phyloP scores from a whole-genome alignment of 179 eudicot species.

The Camellia oleifera region DNA sequence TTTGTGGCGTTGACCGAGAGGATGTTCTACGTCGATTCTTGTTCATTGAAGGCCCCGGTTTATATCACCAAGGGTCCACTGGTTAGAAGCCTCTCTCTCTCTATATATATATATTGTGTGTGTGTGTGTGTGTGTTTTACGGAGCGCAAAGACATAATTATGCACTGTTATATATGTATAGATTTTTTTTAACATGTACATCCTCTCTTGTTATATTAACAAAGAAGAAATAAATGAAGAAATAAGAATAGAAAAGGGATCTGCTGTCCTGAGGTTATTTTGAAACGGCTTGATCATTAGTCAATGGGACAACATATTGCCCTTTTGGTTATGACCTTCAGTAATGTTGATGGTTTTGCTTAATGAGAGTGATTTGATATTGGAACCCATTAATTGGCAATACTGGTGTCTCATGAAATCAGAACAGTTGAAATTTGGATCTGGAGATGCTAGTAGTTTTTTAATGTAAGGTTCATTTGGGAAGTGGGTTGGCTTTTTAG shows the following conservation, averaged over 20 bases:
- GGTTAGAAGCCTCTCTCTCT: conserved; percentile 38
- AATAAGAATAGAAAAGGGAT: neutral
- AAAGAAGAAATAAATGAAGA: neutral
- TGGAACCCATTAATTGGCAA: too few relatives aligned
- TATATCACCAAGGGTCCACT: conserved; percentile 85
- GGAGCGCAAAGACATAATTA: neutral
- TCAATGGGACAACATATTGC: neutral
- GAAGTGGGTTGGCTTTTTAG: too few relatives aligned
- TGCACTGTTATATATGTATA: neutral
- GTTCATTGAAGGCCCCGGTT: conserved; percentile 78
- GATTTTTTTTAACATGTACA: neutral
- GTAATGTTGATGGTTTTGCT: neutral
- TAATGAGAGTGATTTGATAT: too few relatives aligned
- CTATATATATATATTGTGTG: neutral
- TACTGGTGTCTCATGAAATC: neutral
- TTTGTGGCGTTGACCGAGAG: conserved; percentile 66
- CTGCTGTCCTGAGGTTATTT: neutral
- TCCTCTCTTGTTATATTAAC: neutral
- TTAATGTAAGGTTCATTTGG: too few relatives aligned
- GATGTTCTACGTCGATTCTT: conserved; percentile 87
- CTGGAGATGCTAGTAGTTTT: neutral
- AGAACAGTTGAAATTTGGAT: neutral
- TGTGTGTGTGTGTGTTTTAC: neutral
- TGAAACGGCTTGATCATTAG: neutral
- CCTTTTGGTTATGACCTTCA: neutral